Evolutionary conservation across 78 protist species (phyloP).

Genomic region (Dictyostelium capitatum): DNA sequence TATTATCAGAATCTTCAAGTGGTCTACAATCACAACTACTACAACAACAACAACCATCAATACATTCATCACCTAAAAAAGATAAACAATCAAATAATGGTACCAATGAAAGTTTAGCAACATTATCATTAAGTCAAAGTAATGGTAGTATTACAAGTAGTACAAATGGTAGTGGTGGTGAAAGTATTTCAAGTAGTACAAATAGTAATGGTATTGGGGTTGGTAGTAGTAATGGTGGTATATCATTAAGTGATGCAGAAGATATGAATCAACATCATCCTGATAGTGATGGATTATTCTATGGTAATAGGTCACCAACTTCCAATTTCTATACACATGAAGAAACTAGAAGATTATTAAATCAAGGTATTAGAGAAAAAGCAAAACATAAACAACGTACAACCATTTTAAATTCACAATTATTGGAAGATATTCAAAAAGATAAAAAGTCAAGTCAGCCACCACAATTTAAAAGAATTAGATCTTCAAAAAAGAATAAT

Average conservation of each 20-base stretch:
- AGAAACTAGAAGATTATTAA: neutral
- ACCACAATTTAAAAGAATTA: conserved; percentile 27
- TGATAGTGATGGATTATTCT: neutral
- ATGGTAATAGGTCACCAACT: no score
- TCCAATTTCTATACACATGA: neutral
- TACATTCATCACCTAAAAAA: neutral
- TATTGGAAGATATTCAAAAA: neutral
- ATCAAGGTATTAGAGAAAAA: neutral
- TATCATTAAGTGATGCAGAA: neutral
- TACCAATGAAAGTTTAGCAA: neutral
- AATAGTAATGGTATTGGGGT: neutral
- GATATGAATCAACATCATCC: neutral
- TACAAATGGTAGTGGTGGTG: neutral
- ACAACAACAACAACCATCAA: neutral
- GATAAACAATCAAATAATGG: neutral
- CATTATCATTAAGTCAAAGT: neutral
- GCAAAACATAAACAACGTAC: neutral
- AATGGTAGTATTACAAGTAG: neutral
- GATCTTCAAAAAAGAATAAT: conserved; percentile 4
- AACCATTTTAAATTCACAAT: neutral
- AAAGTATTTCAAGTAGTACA: neutral
- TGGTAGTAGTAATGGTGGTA: neutral
- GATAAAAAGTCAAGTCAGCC: conserved; percentile 10
- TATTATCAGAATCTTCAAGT: neutral
- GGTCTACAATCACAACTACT: neutral